Conservation (phyloP, 2,329 filamentous ascomycete species). For the Venturia effusa region DNA sequence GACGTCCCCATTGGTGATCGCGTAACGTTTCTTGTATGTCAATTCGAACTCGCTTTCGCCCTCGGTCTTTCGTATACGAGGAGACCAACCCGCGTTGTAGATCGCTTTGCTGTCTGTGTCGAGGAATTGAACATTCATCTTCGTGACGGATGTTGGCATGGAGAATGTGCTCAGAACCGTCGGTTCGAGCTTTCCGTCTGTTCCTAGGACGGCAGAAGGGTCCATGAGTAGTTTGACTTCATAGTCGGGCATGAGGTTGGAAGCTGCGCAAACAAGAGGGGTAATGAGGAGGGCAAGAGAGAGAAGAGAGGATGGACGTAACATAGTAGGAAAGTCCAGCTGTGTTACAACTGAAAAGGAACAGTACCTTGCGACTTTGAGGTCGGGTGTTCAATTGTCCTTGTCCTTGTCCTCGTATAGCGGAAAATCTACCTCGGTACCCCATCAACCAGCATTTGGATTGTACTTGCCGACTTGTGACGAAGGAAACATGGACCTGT, state of each 20-base stretch:
- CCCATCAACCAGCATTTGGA: not conserved
- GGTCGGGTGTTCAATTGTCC: no score
- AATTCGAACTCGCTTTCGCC: constrained; percentile 24
- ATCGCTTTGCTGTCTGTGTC: constrained; percentile 24
- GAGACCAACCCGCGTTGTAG: constrained; percentile 26
- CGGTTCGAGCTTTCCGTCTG: constrained; percentile 21
- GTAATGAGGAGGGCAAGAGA: not conserved
- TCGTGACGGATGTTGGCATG: constrained; percentile 18
- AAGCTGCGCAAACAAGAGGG: not conserved
- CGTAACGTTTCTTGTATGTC: constrained; percentile 31
- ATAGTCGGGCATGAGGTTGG: constrained; percentile 13
- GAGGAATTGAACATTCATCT: constrained; percentile 29
- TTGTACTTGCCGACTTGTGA: not conserved
- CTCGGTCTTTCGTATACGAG: constrained; percentile 28
- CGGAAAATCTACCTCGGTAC: not conserved
- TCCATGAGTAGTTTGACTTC: constrained; percentile 21
- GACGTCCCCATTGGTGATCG: constrained; percentile 20
- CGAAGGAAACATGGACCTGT: not conserved
- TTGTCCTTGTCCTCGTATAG: not conserved
- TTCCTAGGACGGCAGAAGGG: constrained; percentile 22
- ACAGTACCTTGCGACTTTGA: not conserved
- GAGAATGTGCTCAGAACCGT: constrained; percentile 21
- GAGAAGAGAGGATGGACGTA: not conserved
- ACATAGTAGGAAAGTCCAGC: not conserved
- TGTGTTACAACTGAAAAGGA: not conserved